Base-by-base conservation (phyloP, 2,329 filamentous ascomycete genomes). In the Rutstroemia sydowiana region DNA sequence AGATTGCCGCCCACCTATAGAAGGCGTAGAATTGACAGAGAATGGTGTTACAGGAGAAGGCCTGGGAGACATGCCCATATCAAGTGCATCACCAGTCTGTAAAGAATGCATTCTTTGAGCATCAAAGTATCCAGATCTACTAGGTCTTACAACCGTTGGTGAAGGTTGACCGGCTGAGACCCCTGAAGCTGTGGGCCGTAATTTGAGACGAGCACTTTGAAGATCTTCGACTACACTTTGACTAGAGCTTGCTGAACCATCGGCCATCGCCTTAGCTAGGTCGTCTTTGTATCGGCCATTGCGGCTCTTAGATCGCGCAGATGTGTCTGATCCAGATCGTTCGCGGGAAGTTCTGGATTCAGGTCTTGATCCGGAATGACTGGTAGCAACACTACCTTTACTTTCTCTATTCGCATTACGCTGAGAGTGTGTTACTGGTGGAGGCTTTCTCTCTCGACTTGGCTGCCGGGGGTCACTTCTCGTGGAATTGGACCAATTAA, bases 261-360 rank as follows among this genome's bases (percentile, higher is more conserved):
- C 59, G 8, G 56, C 56, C 58, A 65, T 63, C 14, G 58, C 58
- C 37, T 57, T 58, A 18, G 60, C 59, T 13, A 62, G 39, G 48
- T 65, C 64, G 50, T 65, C 63, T 45, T 55, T 61, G 44, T 64
- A 63, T 44, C 59, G 54, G 23, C 59, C 63, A 53, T 61, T 66
- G 18, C 59, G 60, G 44, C 61, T 64, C 52, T 62, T 65, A 2
- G 64, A 65, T 39, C 61, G 57, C 21, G 54, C 58, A 39, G 63
- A 65, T 7, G 57, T 55, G 49, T 63, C 62, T 28, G 64, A 66
- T 43, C 57, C 59, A 16, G 64, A 65, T 37, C 64, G 54, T 43
- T 66, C 64, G 30, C 63, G 55, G n/a, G 62, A 59, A 18, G 56
- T 31, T 34, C 57, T 55, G 28, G 61, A 62, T 37, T 57, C 54